Evolutionary conservation across 176 grass and related monocot species (phyloP).

Genomic region (Paspalum vaginatum): DNA sequence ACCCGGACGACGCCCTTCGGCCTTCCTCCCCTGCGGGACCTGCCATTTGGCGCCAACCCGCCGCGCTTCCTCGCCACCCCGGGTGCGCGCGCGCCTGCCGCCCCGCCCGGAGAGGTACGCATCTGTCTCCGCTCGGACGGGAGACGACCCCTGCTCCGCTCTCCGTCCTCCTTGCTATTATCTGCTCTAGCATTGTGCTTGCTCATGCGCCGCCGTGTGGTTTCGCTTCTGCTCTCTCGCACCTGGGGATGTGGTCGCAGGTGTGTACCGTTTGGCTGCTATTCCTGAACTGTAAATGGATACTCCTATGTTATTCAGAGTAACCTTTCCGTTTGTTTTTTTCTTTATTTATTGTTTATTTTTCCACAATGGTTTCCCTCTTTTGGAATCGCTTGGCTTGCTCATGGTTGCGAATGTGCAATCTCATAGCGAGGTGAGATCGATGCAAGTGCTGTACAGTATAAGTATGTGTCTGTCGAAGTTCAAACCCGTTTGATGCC

Average conservation of each 20-base stretch:
- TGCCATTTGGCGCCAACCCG: slow-evolving; percentile 47
- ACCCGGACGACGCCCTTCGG: slow-evolving; percentile 10
- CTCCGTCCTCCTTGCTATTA: slow-evolving; percentile 1
- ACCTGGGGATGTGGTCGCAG: background rate
- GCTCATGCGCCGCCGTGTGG: background rate
- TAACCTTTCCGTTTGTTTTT: background rate
- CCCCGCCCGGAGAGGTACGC: background rate
- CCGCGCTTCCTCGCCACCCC: slow-evolving; percentile 14
- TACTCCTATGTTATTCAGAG: background rate
- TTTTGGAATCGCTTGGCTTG: background rate
- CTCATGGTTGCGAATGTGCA: slow-evolving; percentile 5
- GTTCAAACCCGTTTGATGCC: background rate
- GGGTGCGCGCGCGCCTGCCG: background rate
- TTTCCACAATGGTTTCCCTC: background rate
- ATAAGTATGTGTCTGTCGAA: background rate
- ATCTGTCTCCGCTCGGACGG: background rate
- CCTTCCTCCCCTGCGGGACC: background rate
- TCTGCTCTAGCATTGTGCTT: slow-evolving; percentile 33
- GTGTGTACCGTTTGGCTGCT: background rate
- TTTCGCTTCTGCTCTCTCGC: background rate
- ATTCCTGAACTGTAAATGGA: background rate
- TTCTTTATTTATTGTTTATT: background rate
- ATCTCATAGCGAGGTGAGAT: slow-evolving; percentile 11
- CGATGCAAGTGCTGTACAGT: background rate
- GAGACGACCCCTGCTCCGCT: background rate